Base-by-base conservation (phyloP, 2,329 filamentous ascomycete species). In the Fusarium sp. region DNA sequence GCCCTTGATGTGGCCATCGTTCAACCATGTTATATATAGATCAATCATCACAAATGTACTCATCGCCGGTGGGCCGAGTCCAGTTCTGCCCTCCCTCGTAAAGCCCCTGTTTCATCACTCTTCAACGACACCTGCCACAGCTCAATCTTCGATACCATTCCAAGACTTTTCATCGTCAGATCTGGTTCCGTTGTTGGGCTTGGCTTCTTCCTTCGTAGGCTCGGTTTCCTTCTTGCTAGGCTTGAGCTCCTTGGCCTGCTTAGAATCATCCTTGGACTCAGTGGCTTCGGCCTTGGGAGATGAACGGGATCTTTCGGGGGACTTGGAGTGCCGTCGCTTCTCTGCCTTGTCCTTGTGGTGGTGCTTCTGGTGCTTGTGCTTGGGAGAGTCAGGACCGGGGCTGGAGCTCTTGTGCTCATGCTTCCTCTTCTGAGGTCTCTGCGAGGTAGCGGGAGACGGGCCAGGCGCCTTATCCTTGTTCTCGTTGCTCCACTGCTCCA, bases 151-250 rank as follows among this genome's bases (percentile, higher is more conserved):
- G 63, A 85, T 85, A 6, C 83, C 84, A 63, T 85, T 84, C 83
- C 84, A 85, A 10, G 84, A 84, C 71, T 83, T 84, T 67, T 85
- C 83, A 54, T 83, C 82, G n/a, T 85, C 82, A 16, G 80, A 80
- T 16, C 74, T 74, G n/a, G 65, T 66, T 27, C 71, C 60, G 59
- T 54, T 71, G 45, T 60, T 65, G 18, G 69, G 61, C 54, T 70
- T 74, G 16, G 54, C 40, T 33, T 71, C 70, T 11, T 50, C 25
- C 16, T 50, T 50, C 14, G 47, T 18, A 31, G 47, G 10, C 27
- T 52, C 25, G 18, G 47, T 6, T n/a, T 52, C 47, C 47, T 52
- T 27, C 27, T 52, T 52, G 27, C 6, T 14, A 1, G 27, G 60
- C 52, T 70, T 73, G 16, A 52, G 35, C 29, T 73, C 70, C 35